Percentiles rank a stretch among this genome's conserved stretches.
Conservation (phyloP, 1,139 yeast genomes). For the Taphrina communis region DNA sequence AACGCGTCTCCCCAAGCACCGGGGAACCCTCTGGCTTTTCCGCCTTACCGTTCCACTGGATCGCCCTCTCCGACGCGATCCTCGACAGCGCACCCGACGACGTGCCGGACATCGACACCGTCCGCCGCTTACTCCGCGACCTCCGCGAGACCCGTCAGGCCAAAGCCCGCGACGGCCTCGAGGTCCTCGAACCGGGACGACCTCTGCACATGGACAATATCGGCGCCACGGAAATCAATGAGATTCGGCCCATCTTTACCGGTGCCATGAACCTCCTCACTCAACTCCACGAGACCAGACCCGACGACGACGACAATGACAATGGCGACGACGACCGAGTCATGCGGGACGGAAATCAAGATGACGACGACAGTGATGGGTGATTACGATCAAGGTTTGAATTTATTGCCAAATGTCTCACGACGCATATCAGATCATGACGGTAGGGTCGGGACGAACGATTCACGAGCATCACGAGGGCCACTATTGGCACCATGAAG, state of each 20-base stretch:
- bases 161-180: constrained; percentile 79
- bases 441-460: too few species aligned
- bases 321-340: constrained; percentile 12
- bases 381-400: neutral
- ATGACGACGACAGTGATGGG: constrained; percentile 18
- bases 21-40: constrained; percentile 57
- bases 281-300: constrained; percentile 45
- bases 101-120: constrained; percentile 64
- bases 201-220: constrained; percentile 83
- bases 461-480: too few species aligned
- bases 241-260: constrained; percentile 79
- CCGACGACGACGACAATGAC: constrained; percentile 25
- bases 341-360: neutral
- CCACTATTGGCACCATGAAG: too few species aligned
- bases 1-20: constrained; percentile 57
- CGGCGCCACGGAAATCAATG: constrained; percentile 83
- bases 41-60: constrained; percentile 83
- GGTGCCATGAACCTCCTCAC: constrained; percentile 79
- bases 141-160: constrained; percentile 80
- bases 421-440: too few species aligned
- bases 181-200: constrained; percentile 72
- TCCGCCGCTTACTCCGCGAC: constrained; percentile 77
- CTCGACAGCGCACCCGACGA: constrained; percentile 76
- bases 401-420: too few species aligned
- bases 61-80: constrained; percentile 73